Evolutionary conservation across 305 asterid species (phyloP).

Genomic region (Solanum hybrid): DNA sequence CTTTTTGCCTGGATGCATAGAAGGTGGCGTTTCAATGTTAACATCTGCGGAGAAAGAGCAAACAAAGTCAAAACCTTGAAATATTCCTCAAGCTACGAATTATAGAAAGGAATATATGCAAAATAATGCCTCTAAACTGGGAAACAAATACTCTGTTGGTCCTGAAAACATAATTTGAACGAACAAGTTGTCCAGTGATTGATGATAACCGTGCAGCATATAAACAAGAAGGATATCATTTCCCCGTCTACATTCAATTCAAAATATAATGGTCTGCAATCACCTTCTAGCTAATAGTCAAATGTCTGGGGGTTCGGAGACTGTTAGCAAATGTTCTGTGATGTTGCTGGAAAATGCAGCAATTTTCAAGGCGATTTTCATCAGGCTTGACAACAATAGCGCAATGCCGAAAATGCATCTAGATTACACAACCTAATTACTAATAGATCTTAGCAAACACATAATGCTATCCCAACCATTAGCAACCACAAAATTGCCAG

Average conservation of each 20-base stretch:
- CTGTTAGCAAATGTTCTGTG: background rate
- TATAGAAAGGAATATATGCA: background rate
- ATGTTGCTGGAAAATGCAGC: background rate
- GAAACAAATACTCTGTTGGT: background rate
- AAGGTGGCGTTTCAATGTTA: slow-evolving; percentile 81
- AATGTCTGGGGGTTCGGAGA: background rate
- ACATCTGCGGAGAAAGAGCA: slow-evolving; percentile 46
- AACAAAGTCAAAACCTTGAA: background rate
- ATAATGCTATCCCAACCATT: background rate
- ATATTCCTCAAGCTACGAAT: background rate
- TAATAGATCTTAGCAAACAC: background rate
- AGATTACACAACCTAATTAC: background rate
- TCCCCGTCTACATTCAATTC: background rate
- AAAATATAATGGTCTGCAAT: background rate
- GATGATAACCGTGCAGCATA: background rate
- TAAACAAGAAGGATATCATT: background rate
- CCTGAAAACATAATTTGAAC: background rate
- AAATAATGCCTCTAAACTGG: background rate
- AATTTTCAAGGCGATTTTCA: background rate
- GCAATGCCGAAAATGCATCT: background rate
- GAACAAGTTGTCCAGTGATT: background rate
- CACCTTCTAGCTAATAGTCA: background rate
- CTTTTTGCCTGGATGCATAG: slow-evolving; percentile 69
- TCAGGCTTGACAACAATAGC: background rate
- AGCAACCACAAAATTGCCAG: background rate